These are phyloP conservation scores for Coccinonectria pachysandricola DNA, from an alignment of 2,329 filamentous ascomycete species.

Conservation along the genomic window DNA sequence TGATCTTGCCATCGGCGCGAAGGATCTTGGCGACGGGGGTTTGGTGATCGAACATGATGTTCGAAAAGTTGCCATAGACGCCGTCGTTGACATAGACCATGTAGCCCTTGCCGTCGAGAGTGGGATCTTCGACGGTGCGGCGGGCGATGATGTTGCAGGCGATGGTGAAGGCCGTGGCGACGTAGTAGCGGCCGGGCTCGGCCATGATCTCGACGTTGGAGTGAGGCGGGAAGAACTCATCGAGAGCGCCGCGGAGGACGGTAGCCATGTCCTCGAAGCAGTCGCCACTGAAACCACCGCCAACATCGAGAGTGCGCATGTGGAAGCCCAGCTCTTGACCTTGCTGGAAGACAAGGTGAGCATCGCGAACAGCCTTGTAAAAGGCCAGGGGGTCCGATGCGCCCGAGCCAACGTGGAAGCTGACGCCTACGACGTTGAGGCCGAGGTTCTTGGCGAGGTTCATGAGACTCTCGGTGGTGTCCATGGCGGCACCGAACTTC, in stretches of 20 bases:
- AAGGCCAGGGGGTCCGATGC: conserved; percentile 90
- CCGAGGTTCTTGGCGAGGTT: conserved; percentile 69
- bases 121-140: conserved; percentile 70
- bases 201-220: conserved; percentile 74
- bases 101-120: conserved; percentile 59
- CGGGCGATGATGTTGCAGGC: conserved; percentile 94
- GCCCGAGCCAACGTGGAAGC: conserved; percentile 95
- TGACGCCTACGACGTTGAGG: conserved; percentile 88
- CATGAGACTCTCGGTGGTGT: conserved; percentile 67
- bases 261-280: conserved; percentile 85
- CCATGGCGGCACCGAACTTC: conserved; percentile 91
- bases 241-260: conserved; percentile 68
- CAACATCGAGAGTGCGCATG: conserved; percentile 84
- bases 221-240: conserved; percentile 74
- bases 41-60: conserved; percentile 99
- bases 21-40: conserved; percentile 77
- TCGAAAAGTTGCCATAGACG: conserved; percentile 96
- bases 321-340: conserved; percentile 65
- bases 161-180: conserved; percentile 84
- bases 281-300: conserved; percentile 84
- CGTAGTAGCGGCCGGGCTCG: conserved; percentile 94
- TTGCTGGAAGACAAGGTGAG: conserved; percentile 80
- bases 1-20: conserved; percentile 45
- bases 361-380: conserved; percentile 81
- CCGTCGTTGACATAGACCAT: conserved; percentile 98